Evolutionary conservation across 371 early-diverging fungal species (phyloP).

Genomic region (Lichtheimia corymbifera): DNA sequence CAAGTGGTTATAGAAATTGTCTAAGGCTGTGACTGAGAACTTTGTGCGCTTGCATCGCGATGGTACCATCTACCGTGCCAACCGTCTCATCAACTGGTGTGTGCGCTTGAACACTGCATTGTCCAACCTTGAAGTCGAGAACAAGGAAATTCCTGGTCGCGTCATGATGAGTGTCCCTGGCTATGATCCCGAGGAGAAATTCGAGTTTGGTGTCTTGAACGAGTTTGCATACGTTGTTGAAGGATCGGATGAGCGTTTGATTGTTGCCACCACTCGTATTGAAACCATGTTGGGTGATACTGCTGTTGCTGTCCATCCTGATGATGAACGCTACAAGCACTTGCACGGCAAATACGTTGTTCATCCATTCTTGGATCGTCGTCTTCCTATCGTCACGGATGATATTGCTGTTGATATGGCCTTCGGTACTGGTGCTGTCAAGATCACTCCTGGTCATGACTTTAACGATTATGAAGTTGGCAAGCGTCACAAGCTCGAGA

Average conservation of each 20-base stretch:
- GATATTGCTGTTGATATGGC: constrained; percentile 93
- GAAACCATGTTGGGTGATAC: constrained; percentile 99
- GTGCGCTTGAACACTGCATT: constrained; percentile 95
- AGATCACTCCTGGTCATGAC: constrained; percentile 98
- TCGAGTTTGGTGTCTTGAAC: constrained; percentile 98
- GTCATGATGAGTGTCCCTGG: constrained; percentile 89
- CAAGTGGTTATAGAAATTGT: constrained; percentile 47
- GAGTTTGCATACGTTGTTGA: constrained; percentile 91
- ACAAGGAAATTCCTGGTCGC: constrained; percentile 85
- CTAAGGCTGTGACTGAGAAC: constrained; percentile 91
- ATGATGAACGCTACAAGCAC: constrained; percentile 84
- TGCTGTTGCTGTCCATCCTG: constrained; percentile 94
- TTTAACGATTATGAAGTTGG: constrained; percentile 98
- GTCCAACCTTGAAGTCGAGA: constrained; percentile 98
- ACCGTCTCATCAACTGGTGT: constrained; percentile 99
- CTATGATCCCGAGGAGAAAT: constrained; percentile 88
- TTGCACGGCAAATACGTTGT: constrained; percentile 91
- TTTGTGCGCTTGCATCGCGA: constrained; percentile 97
- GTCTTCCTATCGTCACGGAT: constrained; percentile 92
- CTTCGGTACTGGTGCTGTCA: constrained; percentile 99
- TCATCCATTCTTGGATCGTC: constrained; percentile 94
- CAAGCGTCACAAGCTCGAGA: constrained; percentile 91
- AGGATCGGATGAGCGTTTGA: constrained; percentile 80
- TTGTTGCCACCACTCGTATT: constrained; percentile 99
- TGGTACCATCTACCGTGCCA: constrained; percentile 97